Evolutionary conservation across 179 eudicot species (phyloP).

Genomic region (Heliamphora pulchella): DNA sequence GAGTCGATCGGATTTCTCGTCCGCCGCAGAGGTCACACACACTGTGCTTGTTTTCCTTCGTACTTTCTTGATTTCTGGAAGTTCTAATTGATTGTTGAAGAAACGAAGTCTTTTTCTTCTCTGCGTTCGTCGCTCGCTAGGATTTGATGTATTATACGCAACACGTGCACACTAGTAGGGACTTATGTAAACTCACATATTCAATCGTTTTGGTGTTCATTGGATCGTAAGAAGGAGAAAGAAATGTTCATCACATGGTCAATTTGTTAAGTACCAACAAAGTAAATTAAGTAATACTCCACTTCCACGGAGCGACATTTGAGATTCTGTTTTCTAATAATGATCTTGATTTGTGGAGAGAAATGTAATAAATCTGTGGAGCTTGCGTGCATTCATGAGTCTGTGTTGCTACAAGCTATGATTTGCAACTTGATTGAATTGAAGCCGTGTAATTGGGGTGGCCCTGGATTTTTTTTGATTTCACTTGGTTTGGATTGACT

Average conservation of each 20-base stretch:
- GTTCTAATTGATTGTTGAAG: not conserved
- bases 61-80: not conserved
- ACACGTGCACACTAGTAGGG: not conserved
- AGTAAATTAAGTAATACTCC: no score
- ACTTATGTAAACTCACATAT: no score
- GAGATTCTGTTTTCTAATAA: not conserved
- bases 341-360: not conserved
- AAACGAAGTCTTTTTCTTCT: not conserved
- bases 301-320: not conserved
- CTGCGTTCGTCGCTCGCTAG: not conserved
- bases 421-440: not conserved
- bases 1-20: conserved; percentile 9
- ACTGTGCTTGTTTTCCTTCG: conserved; percentile 10
- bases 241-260: not conserved
- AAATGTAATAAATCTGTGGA: not conserved
- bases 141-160: not conserved
- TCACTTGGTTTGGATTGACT: no score
- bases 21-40: conserved; percentile 27
- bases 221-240: not conserved
- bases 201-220: not conserved
- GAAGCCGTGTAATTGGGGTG: no score
- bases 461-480: no score
- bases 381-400: not conserved
- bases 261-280: no score
- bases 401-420: not conserved